Conservation (phyloP, 2,329 filamentous ascomycete genomes). For the Ustulina deusta region DNA sequence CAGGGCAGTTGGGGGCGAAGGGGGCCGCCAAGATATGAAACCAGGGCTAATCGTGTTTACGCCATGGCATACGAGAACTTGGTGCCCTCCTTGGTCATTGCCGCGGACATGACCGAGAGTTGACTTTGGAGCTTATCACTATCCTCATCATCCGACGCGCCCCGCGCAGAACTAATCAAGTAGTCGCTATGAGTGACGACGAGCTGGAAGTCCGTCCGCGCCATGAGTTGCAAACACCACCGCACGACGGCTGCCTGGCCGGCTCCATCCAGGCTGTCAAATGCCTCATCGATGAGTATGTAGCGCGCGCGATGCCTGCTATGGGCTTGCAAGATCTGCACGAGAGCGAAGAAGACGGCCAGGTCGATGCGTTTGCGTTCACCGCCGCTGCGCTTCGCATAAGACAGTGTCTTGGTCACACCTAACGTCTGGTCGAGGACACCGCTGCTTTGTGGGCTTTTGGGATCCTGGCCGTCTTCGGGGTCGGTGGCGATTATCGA, state of each 20-base stretch:
- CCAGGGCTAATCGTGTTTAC: conserved; percentile 2
- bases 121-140: conserved; percentile 14
- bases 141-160: conserved; percentile 6
- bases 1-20: background rate
- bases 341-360: conserved; percentile 52
- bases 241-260: conserved; percentile 49
- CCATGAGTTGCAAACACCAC: conserved; percentile 40
- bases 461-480: conserved; percentile 22
- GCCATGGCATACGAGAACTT: conserved; percentile 26
- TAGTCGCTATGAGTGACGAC: conserved; percentile 46
- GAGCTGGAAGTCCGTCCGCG: conserved; percentile 41
- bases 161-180: conserved; percentile 17
- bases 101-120: conserved; percentile 30
- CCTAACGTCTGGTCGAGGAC: conserved; percentile 47
- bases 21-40: background rate
- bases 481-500: conserved; percentile 41
- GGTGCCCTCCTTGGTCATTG: conserved; percentile 32
- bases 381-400: conserved; percentile 52
- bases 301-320: conserved; percentile 50
- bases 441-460: conserved; percentile 16
- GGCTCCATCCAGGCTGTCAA: conserved; percentile 50
- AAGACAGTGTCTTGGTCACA: conserved; percentile 44
- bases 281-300: conserved; percentile 52
- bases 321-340: conserved; percentile 46
- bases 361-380: conserved; percentile 54